These are phyloP conservation scores for Dinochytrium kinnereticum DNA, from an alignment of 371 early-diverging fungal genomes.

Conservation along the genomic window DNA sequence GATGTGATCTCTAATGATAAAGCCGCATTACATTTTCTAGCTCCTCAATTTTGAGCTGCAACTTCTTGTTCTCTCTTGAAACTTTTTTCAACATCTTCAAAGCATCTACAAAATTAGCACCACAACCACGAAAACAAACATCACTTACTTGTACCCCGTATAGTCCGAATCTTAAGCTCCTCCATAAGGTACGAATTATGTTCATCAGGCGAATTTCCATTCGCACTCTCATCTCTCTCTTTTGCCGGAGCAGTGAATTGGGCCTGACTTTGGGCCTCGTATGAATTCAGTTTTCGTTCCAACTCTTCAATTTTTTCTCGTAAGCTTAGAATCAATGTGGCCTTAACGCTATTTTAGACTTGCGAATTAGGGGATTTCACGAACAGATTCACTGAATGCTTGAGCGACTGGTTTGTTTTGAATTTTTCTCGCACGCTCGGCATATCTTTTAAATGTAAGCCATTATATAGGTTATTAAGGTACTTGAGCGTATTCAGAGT, in stretches of 20 bases:
- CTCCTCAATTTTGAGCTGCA: conserved; percentile 25
- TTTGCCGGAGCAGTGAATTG: too few species aligned
- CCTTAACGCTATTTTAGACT: conserved; percentile 26
- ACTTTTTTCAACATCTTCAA: conserved; percentile 30
- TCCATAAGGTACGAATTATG: conserved; percentile 44
- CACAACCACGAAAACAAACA: not conserved
- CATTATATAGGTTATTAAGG: too few species aligned
- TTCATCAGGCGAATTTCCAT: too few species aligned
- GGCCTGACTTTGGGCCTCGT: too few species aligned
- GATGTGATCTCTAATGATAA: too few species aligned
- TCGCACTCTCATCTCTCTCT: too few species aligned
- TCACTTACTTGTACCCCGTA: conserved; percentile 40
- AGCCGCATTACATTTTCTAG: conserved; percentile 8
- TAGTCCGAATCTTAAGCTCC: conserved; percentile 46
- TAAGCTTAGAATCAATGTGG: conserved; percentile 29
- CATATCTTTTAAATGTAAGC: conserved; percentile 35
- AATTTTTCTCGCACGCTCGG: conserved; percentile 51
- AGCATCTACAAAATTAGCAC: conserved; percentile 24
- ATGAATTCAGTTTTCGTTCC: conserved; percentile 25
- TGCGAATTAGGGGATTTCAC: not conserved
- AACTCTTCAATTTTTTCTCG: conserved; percentile 39
- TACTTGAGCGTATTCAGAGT: conserved; percentile 51
- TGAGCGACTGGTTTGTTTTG: conserved; percentile 47
- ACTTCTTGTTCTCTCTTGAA: conserved; percentile 13
- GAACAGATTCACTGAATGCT: conserved; percentile 6